These are phyloP conservation scores for Colletotrichum caudatum DNA, from an alignment of 2,329 filamentous ascomycete species.

Conservation along the genomic window DNA sequence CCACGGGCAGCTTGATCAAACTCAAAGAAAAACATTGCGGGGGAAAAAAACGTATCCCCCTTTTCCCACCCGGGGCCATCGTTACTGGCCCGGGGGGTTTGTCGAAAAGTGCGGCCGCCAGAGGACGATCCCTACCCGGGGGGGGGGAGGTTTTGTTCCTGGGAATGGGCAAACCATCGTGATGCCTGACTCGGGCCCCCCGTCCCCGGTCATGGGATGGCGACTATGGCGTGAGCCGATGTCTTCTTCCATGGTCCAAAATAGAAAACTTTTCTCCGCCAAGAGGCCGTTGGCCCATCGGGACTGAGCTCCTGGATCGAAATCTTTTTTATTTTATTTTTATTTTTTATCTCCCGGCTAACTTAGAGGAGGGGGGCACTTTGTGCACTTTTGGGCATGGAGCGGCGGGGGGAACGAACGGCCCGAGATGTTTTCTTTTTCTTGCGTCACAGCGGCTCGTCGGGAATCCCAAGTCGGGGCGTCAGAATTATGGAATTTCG, in stretches of 20 bases:
- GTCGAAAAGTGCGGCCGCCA: background rate
- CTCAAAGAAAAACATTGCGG: too few relatives aligned
- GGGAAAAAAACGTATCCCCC: too few relatives aligned
- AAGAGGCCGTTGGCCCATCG: background rate
- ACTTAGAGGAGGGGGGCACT: background rate
- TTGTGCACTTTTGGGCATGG: background rate
- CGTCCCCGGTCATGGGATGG: too few relatives aligned
- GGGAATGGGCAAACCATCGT: constrained; percentile 10
- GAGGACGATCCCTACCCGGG: background rate
- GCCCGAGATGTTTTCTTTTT: background rate
- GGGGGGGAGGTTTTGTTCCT: constrained; percentile 17
- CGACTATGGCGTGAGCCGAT: too few relatives aligned
- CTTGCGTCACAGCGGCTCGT: background rate
- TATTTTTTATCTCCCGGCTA: background rate
- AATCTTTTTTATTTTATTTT: too few relatives aligned
- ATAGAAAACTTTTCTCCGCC: background rate
- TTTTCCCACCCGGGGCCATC: too few relatives aligned
- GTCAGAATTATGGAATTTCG: background rate
- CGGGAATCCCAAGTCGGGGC: background rate
- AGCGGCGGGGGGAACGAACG: background rate
- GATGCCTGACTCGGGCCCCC: background rate
- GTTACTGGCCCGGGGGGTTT: background rate
- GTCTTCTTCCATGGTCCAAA: background rate
- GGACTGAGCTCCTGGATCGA: background rate
- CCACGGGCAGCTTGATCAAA: background rate